Percentiles rank a stretch among this genome's conserved stretches.
These are phyloP conservation scores for Fusarium multiceps DNA, from an alignment of 2,329 filamentous ascomycete genomes.

Conservation along the genomic window DNA sequence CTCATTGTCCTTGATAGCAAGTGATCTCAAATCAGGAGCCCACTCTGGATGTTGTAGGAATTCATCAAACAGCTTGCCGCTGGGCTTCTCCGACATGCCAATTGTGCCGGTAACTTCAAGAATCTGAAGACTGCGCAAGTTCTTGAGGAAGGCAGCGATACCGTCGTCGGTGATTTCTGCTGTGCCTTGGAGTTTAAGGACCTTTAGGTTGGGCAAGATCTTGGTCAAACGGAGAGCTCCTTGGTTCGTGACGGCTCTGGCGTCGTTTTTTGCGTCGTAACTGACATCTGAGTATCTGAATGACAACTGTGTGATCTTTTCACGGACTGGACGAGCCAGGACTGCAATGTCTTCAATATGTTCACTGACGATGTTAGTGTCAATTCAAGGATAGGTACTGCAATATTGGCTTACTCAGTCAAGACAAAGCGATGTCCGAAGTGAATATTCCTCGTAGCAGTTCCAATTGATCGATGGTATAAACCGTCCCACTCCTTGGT, in stretches of 20 bases:
- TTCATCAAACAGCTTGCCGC: slow-evolving; percentile 1
- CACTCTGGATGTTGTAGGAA: slow-evolving; percentile 13
- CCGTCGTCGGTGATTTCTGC: background rate
- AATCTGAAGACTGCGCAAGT: background rate
- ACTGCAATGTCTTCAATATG: slow-evolving; percentile 29
- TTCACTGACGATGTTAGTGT: slow-evolving; percentile 5
- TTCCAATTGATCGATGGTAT: slow-evolving; percentile 19
- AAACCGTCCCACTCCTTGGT: slow-evolving; percentile 7
- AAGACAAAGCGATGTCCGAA: slow-evolving; percentile 18
- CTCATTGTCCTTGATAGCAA: background rate
- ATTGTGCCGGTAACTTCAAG: slow-evolving; percentile 9
- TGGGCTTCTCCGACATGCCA: background rate
- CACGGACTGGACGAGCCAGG: slow-evolving; percentile 1
- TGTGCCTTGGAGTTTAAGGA: slow-evolving; percentile 17
- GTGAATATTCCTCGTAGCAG: slow-evolving; percentile 5
- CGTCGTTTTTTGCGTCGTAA: slow-evolving; percentile 11
- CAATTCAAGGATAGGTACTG: accelerated
- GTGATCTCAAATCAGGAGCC: slow-evolving; percentile 18
- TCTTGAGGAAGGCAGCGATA: background rate
- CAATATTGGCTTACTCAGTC: slow-evolving; percentile 11
- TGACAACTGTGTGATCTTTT: slow-evolving; percentile 13
- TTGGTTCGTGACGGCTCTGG: slow-evolving; percentile 4
- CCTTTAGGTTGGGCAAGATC: slow-evolving; percentile 14
- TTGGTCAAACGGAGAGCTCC: slow-evolving; percentile 13
- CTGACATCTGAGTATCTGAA: slow-evolving; percentile 18